Base-by-base conservation (phyloP, 768 basidiomycete species). In the Leccinum disarticulatum region DNA sequence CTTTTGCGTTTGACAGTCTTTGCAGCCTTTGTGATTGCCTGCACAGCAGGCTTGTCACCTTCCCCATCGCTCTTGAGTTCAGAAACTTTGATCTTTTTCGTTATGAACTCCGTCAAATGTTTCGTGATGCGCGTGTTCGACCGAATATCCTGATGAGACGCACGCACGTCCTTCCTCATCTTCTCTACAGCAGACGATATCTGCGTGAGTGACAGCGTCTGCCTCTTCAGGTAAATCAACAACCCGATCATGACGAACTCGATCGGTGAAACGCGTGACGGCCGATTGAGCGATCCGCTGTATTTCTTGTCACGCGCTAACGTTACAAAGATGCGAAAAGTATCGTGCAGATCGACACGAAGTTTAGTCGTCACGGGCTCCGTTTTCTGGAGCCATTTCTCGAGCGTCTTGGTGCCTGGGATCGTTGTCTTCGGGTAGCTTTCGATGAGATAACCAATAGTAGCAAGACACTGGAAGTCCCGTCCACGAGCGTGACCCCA, bases 401-500 rank as follows among this genome's bases (percentile, higher is more conserved):
- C 76, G 27, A 78, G 70, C 6, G 57, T 33, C 54, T 69, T 66
- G 27, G 73, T 54, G 10, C 65, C 63, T 5, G 74, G 72, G 2
- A 69, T 52, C 8, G 67, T 19, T 5, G 63, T 61, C 28, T 70
- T 72, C 3, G 75, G 74, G 46, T 68, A 66, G 22, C 64, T 68
- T 49, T 75, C 71, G 27, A 74, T 73, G 13, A 70, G 67, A 49
- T 68, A 75, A 48, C 72, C 66, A 6, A 73, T 71, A 33, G 77
- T 78, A 22, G 77, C 74, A 2, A 81, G 68, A 48, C 75, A 77
- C 57, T 78, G 80, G 55, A 82, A 83, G 54, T 81, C 81, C 31
- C 76, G 75, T 30, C 79, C 80, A 41, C 79, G 77, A 22, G 78
- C 71, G 14, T 75, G 70, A 17, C 77, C 78, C 79, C 79, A 79